Evolutionary conservation across 2,329 filamentous ascomycete species (phyloP).

Genomic region (Monosporascus sp.): DNA sequence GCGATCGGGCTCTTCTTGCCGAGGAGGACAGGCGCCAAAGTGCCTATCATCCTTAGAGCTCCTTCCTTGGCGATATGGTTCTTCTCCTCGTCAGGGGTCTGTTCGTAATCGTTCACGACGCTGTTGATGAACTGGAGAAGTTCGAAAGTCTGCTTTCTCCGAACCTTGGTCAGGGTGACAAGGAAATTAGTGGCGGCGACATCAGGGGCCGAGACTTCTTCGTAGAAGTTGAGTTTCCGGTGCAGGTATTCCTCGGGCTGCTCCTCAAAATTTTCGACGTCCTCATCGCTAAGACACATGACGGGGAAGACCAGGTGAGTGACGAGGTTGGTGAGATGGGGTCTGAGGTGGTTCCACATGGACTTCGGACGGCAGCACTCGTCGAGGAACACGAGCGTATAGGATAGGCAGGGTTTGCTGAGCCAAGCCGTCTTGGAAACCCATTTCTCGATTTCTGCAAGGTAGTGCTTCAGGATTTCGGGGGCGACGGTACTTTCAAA

Average conservation of each 20-base stretch:
- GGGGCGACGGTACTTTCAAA: constrained; percentile 91
- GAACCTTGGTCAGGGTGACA: constrained; percentile 86
- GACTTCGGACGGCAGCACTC: constrained; percentile 96
- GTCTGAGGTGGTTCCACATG: constrained; percentile 92
- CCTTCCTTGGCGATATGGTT: constrained; percentile 94
- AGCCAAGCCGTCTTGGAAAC: constrained; percentile 91
- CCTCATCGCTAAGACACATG: constrained; percentile 84
- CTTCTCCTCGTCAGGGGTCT: constrained; percentile 79
- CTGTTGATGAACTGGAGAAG: constrained; percentile 93
- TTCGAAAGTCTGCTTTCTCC: constrained; percentile 92
- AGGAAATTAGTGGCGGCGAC: constrained; percentile 96
- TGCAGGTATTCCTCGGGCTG: constrained; percentile 97
- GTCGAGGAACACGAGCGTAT: constrained; percentile 90
- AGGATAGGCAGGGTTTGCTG: constrained; percentile 87
- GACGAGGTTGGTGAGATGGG: constrained; percentile 87
- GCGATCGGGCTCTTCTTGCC: constrained; percentile 98
- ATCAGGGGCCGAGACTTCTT: constrained; percentile 92
- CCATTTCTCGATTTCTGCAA: constrained; percentile 95
- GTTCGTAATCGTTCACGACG: constrained; percentile 89
- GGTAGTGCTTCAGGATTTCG: constrained; percentile 91
- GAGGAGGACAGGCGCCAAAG: constrained; percentile 85
- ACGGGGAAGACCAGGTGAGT: constrained; percentile 95
- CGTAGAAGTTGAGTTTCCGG: constrained; percentile 95
- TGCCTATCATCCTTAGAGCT: constrained; percentile 94
- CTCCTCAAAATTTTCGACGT: constrained; percentile 87